Conservation (phyloP, 2,329 filamentous ascomycete species). For the Alternaria arbusti region DNA sequence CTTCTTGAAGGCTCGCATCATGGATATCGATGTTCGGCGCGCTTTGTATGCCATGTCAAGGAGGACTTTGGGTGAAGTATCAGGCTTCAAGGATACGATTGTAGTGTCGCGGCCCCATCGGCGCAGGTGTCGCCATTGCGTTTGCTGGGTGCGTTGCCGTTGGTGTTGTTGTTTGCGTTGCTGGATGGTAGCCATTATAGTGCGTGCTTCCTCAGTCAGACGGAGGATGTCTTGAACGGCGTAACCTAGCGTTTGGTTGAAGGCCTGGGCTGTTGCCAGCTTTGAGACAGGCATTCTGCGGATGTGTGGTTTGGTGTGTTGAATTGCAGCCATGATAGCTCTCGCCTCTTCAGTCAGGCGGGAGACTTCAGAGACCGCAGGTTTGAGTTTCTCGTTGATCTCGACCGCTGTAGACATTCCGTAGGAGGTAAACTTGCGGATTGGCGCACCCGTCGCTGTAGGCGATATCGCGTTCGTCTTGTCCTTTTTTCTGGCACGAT, state of each 20-base stretch:
- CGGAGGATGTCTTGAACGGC: background rate
- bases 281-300: background rate
- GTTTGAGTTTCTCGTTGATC: background rate
- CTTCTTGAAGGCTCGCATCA: background rate
- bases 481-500: background rate
- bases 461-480: background rate
- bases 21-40: background rate
- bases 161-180: background rate
- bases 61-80: background rate
- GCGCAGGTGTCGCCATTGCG: background rate
- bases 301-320: background rate
- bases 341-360: constrained; percentile 2
- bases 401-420: background rate
- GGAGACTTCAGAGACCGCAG: background rate
- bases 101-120: background rate
- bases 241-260: background rate
- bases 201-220: background rate
- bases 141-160: background rate
- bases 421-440: background rate
- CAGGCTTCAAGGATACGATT: background rate
- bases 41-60: background rate
- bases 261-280: background rate
- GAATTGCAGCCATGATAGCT: background rate
- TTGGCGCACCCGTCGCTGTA: background rate
- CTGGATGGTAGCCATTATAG: background rate